Percentiles rank a stretch among this genome's conserved stretches.
These are phyloP conservation scores for Bruguiera hainesii DNA, from an alignment of 441 rosid species.

Conservation along the genomic window DNA sequence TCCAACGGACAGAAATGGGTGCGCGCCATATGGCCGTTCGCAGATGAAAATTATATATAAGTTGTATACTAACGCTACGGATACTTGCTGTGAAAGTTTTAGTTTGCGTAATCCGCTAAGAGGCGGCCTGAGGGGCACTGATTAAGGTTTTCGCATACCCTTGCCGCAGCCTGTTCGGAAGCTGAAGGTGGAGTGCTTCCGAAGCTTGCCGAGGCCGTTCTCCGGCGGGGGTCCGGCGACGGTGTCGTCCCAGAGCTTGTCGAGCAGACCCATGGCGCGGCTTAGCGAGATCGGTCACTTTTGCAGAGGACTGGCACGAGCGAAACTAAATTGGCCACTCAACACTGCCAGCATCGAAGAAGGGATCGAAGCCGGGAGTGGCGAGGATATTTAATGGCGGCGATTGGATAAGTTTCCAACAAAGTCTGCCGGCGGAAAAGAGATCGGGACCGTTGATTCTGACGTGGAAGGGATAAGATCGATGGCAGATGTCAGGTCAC, in stretches of 20 bases:
- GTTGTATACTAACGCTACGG: too few relatives aligned
- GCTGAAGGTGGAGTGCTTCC: constrained; percentile 66
- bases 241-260: constrained; percentile 97
- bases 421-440: constrained; percentile 13
- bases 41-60: too few relatives aligned
- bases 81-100: too few relatives aligned
- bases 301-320: too few relatives aligned
- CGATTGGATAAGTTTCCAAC: constrained; percentile 21
- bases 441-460: constrained; percentile 41
- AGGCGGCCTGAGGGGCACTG: too few relatives aligned
- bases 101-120: too few relatives aligned
- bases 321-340: too few relatives aligned
- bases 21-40: too few relatives aligned
- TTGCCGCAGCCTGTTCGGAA: constrained; percentile 69
- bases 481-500: constrained; percentile 35
- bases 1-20: too few relatives aligned
- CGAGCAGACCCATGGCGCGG: constrained; percentile 68
- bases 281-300: constrained; percentile 8
- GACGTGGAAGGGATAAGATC: constrained; percentile 48
- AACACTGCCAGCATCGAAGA: constrained; percentile 4
- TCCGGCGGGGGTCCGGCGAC: constrained; percentile 93
- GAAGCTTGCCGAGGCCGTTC: constrained; percentile 90
- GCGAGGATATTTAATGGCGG: constrained; percentile 32
- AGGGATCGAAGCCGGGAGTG: neutral
- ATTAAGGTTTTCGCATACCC: constrained; percentile 48